Percentiles rank a stretch among this genome's conserved stretches.
Evolutionary conservation across 1,284 basidiomycete species (phyloP).

Genomic region (Cystobasidium slooffiae): DNA sequence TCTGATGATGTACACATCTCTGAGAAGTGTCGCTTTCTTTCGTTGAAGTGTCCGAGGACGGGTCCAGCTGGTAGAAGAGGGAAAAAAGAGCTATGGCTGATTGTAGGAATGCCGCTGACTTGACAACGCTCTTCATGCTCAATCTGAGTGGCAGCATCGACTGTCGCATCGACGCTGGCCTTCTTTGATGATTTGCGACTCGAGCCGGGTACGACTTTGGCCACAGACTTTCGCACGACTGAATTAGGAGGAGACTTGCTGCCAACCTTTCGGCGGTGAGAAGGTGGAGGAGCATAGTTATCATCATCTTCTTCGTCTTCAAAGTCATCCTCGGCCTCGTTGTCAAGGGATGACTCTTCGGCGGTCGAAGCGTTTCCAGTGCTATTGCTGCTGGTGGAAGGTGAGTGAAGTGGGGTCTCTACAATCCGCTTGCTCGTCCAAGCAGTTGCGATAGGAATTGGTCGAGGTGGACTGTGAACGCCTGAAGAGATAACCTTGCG

Average conservation of each 20-base stretch:
- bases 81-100: background rate
- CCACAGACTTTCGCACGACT: background rate
- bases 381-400: conserved; percentile 5
- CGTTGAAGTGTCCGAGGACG: background rate
- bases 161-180: background rate
- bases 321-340: conserved; percentile 1
- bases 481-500: background rate
- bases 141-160: background rate
- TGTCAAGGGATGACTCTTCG: background rate
- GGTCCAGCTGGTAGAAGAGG: background rate
- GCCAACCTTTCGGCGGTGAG: background rate
- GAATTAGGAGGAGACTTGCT: background rate
- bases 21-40: background rate
- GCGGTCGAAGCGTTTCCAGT: conserved; percentile 2
- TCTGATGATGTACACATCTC: conserved; percentile 5
- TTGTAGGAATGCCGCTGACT: too few species aligned
- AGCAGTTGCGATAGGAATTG: background rate
- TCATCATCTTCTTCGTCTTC: conserved; percentile 16
- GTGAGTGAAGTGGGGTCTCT: background rate
- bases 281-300: background rate
- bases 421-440: background rate
- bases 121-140: background rate
- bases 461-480: background rate
- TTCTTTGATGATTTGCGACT: background rate
- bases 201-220: background rate